A percentile compares a stretch with the other conserved stretches of the same genome.
Evolutionary conservation across 1,139 yeast genomes (phyloP).

Genomic region (Blastobotrys ciferrii): DNA sequence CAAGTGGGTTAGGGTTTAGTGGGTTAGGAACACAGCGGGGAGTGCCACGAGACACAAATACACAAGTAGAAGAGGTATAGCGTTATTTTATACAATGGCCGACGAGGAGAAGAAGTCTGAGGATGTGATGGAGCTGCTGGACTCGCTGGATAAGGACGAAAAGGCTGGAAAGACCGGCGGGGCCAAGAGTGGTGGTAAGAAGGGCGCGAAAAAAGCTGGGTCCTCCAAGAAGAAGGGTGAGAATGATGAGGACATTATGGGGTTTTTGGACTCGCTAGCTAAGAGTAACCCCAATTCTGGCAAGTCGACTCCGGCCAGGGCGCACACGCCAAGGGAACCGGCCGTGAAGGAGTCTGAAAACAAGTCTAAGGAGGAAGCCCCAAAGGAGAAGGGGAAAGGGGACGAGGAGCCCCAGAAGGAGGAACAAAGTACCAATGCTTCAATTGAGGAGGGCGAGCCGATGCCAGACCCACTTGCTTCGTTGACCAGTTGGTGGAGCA

Average conservation of each 20-base stretch:
- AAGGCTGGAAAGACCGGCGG: constrained; percentile 38
- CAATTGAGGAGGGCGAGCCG: constrained; percentile 13
- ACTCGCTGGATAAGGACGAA: constrained; percentile 72
- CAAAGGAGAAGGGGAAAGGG: constrained; percentile 10
- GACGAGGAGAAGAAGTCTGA: constrained; percentile 38
- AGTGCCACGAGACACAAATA: constrained; percentile 2
- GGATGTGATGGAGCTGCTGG: constrained; percentile 86
- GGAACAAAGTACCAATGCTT: constrained; percentile 9
- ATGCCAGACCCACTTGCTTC: constrained; percentile 18
- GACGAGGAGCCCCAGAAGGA: constrained; percentile 1
- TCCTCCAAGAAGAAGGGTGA: constrained; percentile 35
- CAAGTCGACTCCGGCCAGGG: constrained; percentile 25
- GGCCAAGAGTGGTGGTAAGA: constrained; percentile 23
- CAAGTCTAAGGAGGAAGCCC: constrained; percentile 8
- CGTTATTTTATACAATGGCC: constrained; percentile 7
- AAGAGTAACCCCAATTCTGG: constrained; percentile 27
- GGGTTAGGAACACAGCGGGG: too few relatives aligned
- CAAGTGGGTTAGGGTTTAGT: too few relatives aligned
- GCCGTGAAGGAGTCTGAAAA: neutral
- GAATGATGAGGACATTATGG: constrained; percentile 72
- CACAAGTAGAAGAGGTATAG: neutral
- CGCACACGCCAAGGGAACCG: neutral
- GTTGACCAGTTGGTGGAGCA: constrained; percentile 53
- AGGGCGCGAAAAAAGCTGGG: constrained; percentile 16
- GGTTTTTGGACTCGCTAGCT: constrained; percentile 76